Conservation (phyloP, 1,284 basidiomycete species). For the Puccinia triticina region DNA sequence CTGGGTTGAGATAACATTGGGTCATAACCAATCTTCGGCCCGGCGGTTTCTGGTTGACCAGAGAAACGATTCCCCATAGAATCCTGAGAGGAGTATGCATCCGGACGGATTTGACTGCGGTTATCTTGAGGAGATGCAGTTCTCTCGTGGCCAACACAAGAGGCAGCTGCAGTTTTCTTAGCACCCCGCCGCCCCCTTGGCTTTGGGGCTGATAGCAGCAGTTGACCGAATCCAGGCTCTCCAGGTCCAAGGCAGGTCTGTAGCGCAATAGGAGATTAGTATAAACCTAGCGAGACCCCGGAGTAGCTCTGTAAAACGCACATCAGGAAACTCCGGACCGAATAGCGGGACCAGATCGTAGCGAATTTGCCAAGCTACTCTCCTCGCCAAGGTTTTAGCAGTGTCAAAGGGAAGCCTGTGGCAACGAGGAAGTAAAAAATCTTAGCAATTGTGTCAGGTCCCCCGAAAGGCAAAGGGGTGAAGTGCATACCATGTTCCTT, state of each 20-base stretch:
- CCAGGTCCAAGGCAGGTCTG: slow-evolving; percentile 53
- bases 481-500: slow-evolving; percentile 72
- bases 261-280: neutral
- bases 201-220: slow-evolving; percentile 52
- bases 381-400: slow-evolving; percentile 59
- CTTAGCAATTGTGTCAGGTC: slow-evolving; percentile 8
- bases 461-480: neutral
- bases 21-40: neutral
- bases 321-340: slow-evolving; percentile 63
- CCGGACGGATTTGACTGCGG: neutral
- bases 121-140: slow-evolving; percentile 5
- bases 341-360: slow-evolving; percentile 79
- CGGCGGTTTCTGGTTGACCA: slow-evolving; percentile 1
- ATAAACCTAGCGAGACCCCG: neutral
- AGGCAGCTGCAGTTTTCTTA: slow-evolving; percentile 40
- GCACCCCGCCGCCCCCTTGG: slow-evolving; percentile 35
- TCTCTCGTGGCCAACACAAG: neutral
- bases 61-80: slow-evolving; percentile 11
- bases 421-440: slow-evolving; percentile 66
- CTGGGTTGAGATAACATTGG: slow-evolving; percentile 26
- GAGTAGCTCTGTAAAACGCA: neutral
- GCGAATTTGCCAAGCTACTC: slow-evolving; percentile 84
- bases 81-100: slow-evolving; percentile 6
- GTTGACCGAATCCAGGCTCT: slow-evolving; percentile 53
- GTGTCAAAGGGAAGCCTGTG: slow-evolving; percentile 52